These are phyloP conservation scores for Cladosporium sp. DNA, from an alignment of 2,329 filamentous ascomycete species.

Conservation along the genomic window DNA sequence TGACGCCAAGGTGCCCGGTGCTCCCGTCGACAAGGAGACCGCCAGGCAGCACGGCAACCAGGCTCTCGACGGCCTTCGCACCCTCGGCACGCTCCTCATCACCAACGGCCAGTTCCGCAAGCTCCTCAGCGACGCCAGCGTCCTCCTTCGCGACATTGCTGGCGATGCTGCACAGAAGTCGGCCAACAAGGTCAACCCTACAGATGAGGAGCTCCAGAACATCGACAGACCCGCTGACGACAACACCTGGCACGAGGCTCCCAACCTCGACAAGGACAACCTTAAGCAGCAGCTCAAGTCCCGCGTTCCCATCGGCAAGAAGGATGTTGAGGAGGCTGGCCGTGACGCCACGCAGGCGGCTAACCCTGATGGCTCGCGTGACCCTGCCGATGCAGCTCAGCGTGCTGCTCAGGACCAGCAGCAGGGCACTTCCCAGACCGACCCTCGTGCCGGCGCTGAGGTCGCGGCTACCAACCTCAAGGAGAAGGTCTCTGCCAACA, in stretches of 20 bases:
- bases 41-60: conserved; percentile 82
- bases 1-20: conserved; percentile 61
- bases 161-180: conserved; percentile 84
- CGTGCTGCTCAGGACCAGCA: conserved; percentile 55
- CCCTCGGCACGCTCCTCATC: conserved; percentile 82
- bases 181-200: conserved; percentile 72
- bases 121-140: conserved; percentile 75
- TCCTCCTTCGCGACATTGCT: conserved; percentile 85
- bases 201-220: conserved; percentile 71
- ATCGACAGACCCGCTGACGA: conserved; percentile 84
- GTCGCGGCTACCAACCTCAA: conserved; percentile 52
- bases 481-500: conserved; percentile 60
- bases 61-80: conserved; percentile 80
- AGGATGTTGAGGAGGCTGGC: conserved; percentile 63
- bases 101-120: conserved; percentile 97
- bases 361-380: conserved; percentile 57
- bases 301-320: conserved; percentile 53
- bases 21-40: conserved; percentile 71
- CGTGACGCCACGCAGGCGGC: conserved; percentile 58
- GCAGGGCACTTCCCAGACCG: conserved; percentile 44
- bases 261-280: conserved; percentile 69
- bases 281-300: conserved; percentile 68
- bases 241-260: conserved; percentile 90
- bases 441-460: conserved; percentile 53
- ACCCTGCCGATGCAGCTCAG: conserved; percentile 56